Evolutionary conservation across 2,329 filamentous ascomycete genomes (phyloP).

Genomic region (Colletotrichum karsti): DNA sequence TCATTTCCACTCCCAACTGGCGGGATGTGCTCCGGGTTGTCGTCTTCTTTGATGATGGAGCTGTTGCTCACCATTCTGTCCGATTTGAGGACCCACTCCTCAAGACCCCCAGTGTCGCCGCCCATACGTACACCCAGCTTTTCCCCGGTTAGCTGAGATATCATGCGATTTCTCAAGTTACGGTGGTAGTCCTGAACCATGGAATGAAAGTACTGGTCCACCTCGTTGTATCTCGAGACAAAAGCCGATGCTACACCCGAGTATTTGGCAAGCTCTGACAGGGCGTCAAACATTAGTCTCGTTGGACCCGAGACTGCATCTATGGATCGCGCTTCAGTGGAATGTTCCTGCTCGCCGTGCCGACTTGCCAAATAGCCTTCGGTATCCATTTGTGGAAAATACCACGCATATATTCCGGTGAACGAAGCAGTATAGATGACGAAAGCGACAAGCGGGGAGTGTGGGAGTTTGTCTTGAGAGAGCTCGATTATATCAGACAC

Average conservation of each 20-base stretch:
- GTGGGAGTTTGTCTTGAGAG: conserved; percentile 67
- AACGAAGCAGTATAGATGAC: conserved; percentile 74
- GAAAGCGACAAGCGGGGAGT: conserved; percentile 74
- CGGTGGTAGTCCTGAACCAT: conserved; percentile 16
- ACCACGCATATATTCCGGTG: conserved; percentile 70
- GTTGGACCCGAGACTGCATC: background rate
- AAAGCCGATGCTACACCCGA: conserved; percentile 20
- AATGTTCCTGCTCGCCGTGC: conserved; percentile 38
- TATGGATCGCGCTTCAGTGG: background rate
- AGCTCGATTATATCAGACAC: conserved; percentile 73
- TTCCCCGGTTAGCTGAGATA: background rate
- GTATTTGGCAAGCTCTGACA: conserved; percentile 2
- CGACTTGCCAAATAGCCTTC: conserved; percentile 57
- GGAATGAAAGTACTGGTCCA: conserved; percentile 16
- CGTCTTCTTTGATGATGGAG: conserved; percentile 42
- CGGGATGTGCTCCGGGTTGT: conserved; percentile 35
- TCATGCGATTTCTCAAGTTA: background rate
- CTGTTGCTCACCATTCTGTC: conserved; percentile 53
- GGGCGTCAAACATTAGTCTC: conserved; percentile 6
- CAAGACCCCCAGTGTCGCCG: conserved; percentile 58
- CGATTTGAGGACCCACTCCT: conserved; percentile 58
- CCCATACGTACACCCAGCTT: conserved; percentile 49
- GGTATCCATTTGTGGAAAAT: conserved; percentile 75
- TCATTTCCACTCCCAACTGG: conserved; percentile 29
- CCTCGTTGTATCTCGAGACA: conserved; percentile 17